A percentile compares a stretch with the other conserved stretches of the same genome.
These are phyloP conservation scores for Astrothelium macrocarpum DNA, from an alignment of 495 filamentous ascomycete species.

Conservation along the genomic window DNA sequence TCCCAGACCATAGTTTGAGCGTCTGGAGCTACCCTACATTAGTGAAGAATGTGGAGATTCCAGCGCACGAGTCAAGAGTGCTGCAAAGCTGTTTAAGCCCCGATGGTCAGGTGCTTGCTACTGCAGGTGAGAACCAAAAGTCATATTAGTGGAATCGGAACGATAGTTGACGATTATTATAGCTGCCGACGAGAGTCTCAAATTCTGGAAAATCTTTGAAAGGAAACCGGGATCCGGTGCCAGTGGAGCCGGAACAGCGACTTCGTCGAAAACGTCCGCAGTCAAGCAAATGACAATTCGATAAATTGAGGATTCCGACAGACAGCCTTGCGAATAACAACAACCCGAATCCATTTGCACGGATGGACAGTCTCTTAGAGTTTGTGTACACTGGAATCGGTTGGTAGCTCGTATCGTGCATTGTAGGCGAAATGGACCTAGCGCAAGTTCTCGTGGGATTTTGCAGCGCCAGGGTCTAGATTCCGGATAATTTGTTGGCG, in stretches of 20 bases:
- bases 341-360: too few relatives aligned
- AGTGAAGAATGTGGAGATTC: conserved; percentile 95
- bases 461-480: neutral
- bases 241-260: neutral
- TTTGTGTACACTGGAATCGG: too few relatives aligned
- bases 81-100: conserved; percentile 91
- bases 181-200: conserved; percentile 90
- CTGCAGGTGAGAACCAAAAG: conserved; percentile 48
- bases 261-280: neutral
- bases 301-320: neutral
- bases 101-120: conserved; percentile 94
- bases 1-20: conserved; percentile 96
- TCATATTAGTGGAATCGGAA: neutral
- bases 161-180: conserved; percentile 16
- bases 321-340: too few relatives aligned
- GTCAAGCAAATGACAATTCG: conserved; percentile 6
- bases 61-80: conserved; percentile 95
- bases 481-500: neutral
- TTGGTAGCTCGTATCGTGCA: neutral
- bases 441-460: neutral
- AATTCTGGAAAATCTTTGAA: conserved; percentile 99
- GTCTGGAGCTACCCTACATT: conserved; percentile 98
- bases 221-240: conserved; percentile 63
- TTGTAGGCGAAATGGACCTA: neutral
- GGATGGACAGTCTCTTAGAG: neutral